Base-by-base conservation (phyloP, 164 flowering plant genomes). In the Macadamia integrifolia region DNA sequence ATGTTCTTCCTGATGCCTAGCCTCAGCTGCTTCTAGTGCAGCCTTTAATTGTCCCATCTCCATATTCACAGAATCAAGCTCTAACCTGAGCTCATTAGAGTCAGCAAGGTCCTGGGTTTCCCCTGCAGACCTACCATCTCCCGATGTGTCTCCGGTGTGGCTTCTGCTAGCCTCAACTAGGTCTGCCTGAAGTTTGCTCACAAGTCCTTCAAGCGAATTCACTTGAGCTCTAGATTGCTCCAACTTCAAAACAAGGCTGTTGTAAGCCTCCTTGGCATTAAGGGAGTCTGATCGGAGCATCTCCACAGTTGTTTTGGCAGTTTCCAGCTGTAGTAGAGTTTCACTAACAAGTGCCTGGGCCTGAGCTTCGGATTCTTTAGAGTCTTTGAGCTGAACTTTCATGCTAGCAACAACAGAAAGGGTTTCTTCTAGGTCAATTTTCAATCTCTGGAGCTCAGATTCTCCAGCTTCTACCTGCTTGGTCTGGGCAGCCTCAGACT, bases 311-410 rank as follows among this genome's bases (percentile, higher is more conserved):
- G 31, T 66, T 50, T 84, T 86, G 9, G 91, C 88, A 35, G 74
- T 68, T 71, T 87, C 87, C 23, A 88, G 77, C 65, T 87, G 91
- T 61, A 66, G 32, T 46, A 82, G 78, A 40, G 91, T 85, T 62
- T 83, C 83, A 49, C 66, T 59, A 40, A 74, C 86, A 30, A 81
- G 50, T 15, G 64, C 74, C 50, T 79, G 79, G 32, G 87, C 89
- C 48, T 69, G 70, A 67, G 81, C 76, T 73, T 87, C 93, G 0
- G 89, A 84, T 72, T 78, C 85, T 72, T 82, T 74, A 71, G 81
- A 71, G 14, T 77, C 74, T 31, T 23, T 78, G 30, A 88, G 72
- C 76, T 87, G 80, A 55, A 35, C 70, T 67, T 79, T 84, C 86
- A 85, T 81, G 70, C 72, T 77, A 58, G 81, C 87, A 15, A 83